Base-by-base conservation (phyloP, 2,329 filamentous ascomycete species). In the Aspergillus sp. region DNA sequence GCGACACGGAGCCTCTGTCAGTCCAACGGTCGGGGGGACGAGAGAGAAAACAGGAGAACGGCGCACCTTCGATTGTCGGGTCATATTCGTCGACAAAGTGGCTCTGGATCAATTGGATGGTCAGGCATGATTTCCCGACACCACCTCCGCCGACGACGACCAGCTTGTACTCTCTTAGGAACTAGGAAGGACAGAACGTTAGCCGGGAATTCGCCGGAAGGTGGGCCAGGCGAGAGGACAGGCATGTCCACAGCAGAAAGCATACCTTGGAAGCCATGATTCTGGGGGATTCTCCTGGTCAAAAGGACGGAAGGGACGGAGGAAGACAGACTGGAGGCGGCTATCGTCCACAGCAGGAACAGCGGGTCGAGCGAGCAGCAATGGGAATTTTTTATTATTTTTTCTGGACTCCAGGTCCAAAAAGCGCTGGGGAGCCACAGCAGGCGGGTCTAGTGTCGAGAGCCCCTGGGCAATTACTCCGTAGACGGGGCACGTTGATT, bases 31-130 rank as follows among this genome's bases (percentile, higher is more conserved):
- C 19, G 44, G 46, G 10, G 10, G 19, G 33, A 37, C 26, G 16
- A 31, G 28, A 31, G 30, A 52, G 15, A 36, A n/a, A 28, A 15
- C 8, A 15, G 14, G 36, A 14, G 22, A 26, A 40, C 62, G 25
- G 40, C 55, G 40, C 45, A 68, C 91, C 91, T 83, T 98, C 91
- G 57, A 98, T 96, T 54, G 91, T 98, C 36, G 91, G 91, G 66
- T 98, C 91, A 66, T 98, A 98, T 66, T 96, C 91, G 65, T 96
- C 91, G 60, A 96, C 89, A 70, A 98, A 98, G 64, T 98, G 91
- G 64, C 82, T 89, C 68, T 88, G 81, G 54, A 85, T 86, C 65
- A 89, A 78, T 71, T 96, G 91, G 58, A 98, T 96, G 38, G 91
- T 96, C 72, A 98, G 76, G 69, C 91, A 96, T 42, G 89, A 96